phyloP scores from a whole-genome alignment of 2,329 filamentous ascomycete species.

The Beauveria sp. region DNA sequence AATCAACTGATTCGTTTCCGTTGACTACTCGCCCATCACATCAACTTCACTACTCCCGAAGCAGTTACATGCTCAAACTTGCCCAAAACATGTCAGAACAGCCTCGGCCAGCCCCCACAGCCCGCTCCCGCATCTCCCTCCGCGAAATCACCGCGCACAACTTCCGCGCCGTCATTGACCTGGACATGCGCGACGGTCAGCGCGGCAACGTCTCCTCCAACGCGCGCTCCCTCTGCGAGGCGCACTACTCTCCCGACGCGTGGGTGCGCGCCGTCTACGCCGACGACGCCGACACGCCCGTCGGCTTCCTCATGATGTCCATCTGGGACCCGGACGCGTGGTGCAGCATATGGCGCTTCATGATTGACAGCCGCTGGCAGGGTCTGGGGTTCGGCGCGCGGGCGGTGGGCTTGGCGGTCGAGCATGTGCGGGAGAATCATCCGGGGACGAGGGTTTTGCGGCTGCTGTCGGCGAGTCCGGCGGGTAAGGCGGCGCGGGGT shows the following conservation, averaged over 20 bases:
- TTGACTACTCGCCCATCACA: no score
- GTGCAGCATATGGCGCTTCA: constrained; percentile 12
- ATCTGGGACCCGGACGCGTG: constrained; percentile 6
- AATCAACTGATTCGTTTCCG: no score
- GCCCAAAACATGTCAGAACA: no score
- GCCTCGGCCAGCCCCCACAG: no score
- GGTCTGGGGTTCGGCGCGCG: neutral
- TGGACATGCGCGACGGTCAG: constrained; percentile 2
- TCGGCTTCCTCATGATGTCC: constrained; percentile 12
- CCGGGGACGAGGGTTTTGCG: neutral
- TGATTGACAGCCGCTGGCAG: neutral
- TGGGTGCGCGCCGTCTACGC: constrained; percentile 13
- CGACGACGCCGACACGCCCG: constrained; percentile 1
- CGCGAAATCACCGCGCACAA: constrained; percentile 11
- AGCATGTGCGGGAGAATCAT: neutral
- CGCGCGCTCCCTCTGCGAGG: constrained; percentile 8
- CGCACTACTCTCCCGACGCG: constrained; percentile 11
- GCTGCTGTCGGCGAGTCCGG: constrained; percentile 2
- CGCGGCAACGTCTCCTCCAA: constrained; percentile 11
- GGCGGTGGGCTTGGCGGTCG: neutral
- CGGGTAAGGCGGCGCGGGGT: neutral
- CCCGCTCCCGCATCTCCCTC: neutral
- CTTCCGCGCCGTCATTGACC: constrained; percentile 11
- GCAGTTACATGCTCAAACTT: no score
- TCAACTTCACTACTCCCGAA: no score